Conservation (phyloP, 345 rosid genomes). For the Lenwebbia sp. region DNA sequence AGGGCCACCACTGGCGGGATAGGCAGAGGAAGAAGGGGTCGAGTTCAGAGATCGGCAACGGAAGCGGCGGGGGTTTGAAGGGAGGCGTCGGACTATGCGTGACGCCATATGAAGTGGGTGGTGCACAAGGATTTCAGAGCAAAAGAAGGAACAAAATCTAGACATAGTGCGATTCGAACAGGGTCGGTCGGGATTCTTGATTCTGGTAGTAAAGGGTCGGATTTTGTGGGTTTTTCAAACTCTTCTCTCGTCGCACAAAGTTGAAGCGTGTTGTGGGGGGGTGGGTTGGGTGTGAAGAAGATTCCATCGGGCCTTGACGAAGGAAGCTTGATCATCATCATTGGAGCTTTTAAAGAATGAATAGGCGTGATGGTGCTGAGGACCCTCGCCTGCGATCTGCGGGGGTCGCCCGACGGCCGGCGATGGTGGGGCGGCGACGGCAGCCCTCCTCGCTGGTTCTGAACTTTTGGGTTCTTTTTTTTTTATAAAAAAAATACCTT, state of each 20-base stretch:
- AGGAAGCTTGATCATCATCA: neutral
- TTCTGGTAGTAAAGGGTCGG: neutral
- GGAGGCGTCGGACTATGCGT: neutral
- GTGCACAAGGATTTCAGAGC: neutral
- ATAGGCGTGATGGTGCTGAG: neutral
- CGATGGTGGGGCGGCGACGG: no score
- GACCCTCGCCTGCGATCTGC: no score
- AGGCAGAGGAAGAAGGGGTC: conserved; percentile 27
- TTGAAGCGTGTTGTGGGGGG: no score
- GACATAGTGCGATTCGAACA: neutral
- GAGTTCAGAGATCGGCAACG: conserved; percentile 27
- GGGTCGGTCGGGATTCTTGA: neutral
- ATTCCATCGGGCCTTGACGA: neutral
- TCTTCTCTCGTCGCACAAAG: no score
- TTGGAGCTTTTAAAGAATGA: neutral
- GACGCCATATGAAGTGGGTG: neutral
- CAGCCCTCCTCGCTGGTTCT: no score
- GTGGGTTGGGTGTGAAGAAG: neutral
- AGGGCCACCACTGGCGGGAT: conserved; percentile 1
- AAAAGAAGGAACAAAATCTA: conserved; percentile 2
- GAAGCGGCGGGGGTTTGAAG: conserved; percentile 11
- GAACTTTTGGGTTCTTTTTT: no score
- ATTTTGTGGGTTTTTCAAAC: no score
- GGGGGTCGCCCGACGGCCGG: no score
- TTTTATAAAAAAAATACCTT: no score